A percentile compares a stretch with the other conserved stretches of the same genome.
Conservation (phyloP, 1,284 basidiomycete species). For the Earliella scabrosa region DNA sequence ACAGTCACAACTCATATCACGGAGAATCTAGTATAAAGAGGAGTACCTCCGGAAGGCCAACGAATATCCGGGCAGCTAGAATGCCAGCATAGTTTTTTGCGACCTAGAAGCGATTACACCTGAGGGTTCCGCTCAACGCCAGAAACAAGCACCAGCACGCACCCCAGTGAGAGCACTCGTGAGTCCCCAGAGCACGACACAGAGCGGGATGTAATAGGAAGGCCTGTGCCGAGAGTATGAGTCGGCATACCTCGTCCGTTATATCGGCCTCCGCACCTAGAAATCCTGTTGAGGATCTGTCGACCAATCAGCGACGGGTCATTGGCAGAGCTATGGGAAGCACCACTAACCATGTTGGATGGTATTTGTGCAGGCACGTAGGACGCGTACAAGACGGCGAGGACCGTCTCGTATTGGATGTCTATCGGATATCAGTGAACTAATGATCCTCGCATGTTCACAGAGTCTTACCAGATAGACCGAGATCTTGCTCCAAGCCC, state of each 20-base stretch:
- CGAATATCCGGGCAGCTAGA: constrained; percentile 58
- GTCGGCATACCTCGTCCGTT: neutral
- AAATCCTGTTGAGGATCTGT: constrained; percentile 57
- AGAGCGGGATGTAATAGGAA: constrained; percentile 62
- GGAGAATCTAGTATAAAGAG: no score
- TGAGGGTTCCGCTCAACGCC: neutral
- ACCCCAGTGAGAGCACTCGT: constrained; percentile 66
- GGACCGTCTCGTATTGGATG: constrained; percentile 61
- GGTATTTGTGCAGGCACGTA: constrained; percentile 68
- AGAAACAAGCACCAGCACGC: constrained; percentile 10
- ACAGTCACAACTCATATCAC: no score
- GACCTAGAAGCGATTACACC: constrained; percentile 39
- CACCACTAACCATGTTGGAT: constrained; percentile 61
- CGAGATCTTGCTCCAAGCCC: constrained; percentile 61
- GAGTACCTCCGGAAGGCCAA: constrained; percentile 69
- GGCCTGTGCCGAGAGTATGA: constrained; percentile 44
- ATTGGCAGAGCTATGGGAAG: neutral
- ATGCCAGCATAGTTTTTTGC: constrained; percentile 61
- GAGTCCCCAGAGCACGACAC: constrained; percentile 65
- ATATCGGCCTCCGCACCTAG: constrained; percentile 38
- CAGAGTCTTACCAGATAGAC: constrained; percentile 45
- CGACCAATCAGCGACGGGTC: neutral
- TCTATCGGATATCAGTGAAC: constrained; percentile 38
- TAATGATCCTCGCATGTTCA: neutral
- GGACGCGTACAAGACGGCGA: constrained; percentile 63